These are phyloP conservation scores for Penicillium lividum DNA, from an alignment of 495 filamentous ascomycete species.

Conservation along the genomic window DNA sequence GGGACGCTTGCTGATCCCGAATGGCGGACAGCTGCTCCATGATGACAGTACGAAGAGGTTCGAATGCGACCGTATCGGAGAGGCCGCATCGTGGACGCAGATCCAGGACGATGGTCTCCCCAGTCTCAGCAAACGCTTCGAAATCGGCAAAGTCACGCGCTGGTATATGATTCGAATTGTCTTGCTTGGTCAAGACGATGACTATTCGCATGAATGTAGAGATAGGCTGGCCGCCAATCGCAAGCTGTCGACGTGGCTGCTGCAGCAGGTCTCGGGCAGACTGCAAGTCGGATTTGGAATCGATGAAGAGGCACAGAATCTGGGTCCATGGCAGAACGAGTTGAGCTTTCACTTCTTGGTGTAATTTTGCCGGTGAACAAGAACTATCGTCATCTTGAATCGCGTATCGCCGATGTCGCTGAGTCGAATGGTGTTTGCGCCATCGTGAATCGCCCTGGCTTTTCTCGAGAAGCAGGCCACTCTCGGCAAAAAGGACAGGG, in stretches of 20 bases:
- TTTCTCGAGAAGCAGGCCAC: not conserved
- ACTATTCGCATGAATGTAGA: conserved; percentile 3
- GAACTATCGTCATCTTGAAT: not conserved
- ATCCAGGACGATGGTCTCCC: conserved; percentile 8
- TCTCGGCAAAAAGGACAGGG: conserved; percentile 18
- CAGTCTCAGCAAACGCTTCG: not conserved
- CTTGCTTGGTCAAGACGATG: conserved; percentile 10
- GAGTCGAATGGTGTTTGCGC: conserved; percentile 8
- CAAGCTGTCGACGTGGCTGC: conserved; percentile 5
- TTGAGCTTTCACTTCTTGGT: conserved; percentile 12
- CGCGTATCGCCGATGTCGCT: conserved; percentile 6
- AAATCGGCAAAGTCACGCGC: not conserved
- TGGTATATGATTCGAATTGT: not conserved
- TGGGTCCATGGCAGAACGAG: conserved; percentile 17
- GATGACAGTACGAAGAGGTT: conserved; percentile 10
- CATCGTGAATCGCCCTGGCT: not conserved
- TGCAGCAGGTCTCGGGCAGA: conserved; percentile 5
- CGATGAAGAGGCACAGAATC: conserved; percentile 18
- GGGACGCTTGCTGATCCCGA: not conserved
- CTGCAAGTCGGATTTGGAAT: conserved; percentile 9
- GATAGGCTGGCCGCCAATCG: conserved; percentile 8
- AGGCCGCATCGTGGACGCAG: conserved; percentile 9
- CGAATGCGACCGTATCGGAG: conserved; percentile 11
- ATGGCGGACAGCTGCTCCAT: not conserved
- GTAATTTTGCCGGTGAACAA: conserved; percentile 7